Evolutionary conservation across 495 filamentous ascomycete genomes (phyloP).

Genomic region (Hypoxylon subgilvum): DNA sequence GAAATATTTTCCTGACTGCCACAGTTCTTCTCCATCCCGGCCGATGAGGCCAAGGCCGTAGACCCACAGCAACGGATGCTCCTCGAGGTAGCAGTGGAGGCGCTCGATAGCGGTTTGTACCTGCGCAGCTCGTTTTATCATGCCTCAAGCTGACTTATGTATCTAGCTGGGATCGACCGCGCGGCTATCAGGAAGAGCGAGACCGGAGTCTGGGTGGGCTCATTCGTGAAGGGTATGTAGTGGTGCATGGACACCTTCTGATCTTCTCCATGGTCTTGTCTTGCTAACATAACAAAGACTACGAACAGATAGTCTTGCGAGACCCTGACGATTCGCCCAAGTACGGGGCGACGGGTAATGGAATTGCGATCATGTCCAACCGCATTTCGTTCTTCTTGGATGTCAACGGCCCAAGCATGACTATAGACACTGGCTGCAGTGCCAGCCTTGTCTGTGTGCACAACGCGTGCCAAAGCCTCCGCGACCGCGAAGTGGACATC

Average conservation of each 20-base stretch:
- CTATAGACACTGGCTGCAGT: slow-evolving; percentile 80
- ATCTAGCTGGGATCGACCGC: slow-evolving; percentile 38
- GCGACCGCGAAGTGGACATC: slow-evolving; percentile 50
- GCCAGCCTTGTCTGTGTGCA: slow-evolving; percentile 63
- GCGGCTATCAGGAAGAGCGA: slow-evolving; percentile 38
- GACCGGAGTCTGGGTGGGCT: slow-evolving; percentile 46
- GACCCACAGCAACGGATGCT: slow-evolving; percentile 51
- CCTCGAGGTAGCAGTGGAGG: slow-evolving; percentile 52
- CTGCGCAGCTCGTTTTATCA: slow-evolving; percentile 13
- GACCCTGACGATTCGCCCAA: slow-evolving; percentile 34
- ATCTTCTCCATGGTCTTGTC: not conserved
- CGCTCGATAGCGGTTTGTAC: slow-evolving; percentile 48
- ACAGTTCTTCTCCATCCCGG: slow-evolving; percentile 28
- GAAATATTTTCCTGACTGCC: not conserved
- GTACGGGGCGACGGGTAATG: slow-evolving; percentile 42
- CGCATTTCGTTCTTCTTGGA: slow-evolving; percentile 59
- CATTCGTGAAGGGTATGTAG: slow-evolving; percentile 45
- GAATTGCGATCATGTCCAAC: slow-evolving; percentile 53
- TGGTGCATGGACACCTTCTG: not conserved
- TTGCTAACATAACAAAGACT: slow-evolving; percentile 35
- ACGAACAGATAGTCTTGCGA: slow-evolving; percentile 42
- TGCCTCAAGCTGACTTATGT: slow-evolving; percentile 18
- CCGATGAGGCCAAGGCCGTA: slow-evolving; percentile 42
- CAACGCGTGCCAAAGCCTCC: slow-evolving; percentile 73
- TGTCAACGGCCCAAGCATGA: slow-evolving; percentile 60